Evolutionary conservation across 2,329 filamentous ascomycete genomes (phyloP).

Genomic region (Purpureocillium lavendulum): DNA sequence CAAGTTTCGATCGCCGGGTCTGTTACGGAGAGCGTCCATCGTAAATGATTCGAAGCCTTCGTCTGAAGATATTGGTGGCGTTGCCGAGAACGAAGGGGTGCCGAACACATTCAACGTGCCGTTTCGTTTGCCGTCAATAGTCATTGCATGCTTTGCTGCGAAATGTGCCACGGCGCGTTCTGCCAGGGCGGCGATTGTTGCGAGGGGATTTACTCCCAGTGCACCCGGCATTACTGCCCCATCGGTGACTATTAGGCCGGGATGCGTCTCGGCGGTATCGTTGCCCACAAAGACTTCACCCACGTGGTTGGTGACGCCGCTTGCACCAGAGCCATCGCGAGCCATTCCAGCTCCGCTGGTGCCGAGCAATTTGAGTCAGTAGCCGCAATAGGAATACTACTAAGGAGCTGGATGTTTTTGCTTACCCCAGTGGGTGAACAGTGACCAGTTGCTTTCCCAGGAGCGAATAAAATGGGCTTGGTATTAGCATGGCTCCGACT

Average conservation of each 20-base stretch:
- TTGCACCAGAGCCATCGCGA: conserved; percentile 43
- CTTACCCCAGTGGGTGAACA: conserved; percentile 52
- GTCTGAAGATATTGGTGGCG: too few relatives aligned
- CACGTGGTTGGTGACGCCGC: conserved; percentile 52
- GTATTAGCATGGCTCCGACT: conserved; percentile 52
- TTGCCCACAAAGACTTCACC: conserved; percentile 51
- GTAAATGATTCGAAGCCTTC: too few relatives aligned
- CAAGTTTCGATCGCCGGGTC: too few relatives aligned
- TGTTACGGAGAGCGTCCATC: too few relatives aligned
- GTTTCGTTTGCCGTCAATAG: conserved; percentile 37
- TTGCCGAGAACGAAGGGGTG: conserved; percentile 25
- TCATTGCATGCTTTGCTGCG: conserved; percentile 28
- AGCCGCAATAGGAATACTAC: too few relatives aligned
- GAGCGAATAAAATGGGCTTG: conserved; percentile 48
- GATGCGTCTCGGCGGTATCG: conserved; percentile 37
- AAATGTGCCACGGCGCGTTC: conserved; percentile 52
- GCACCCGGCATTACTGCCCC: conserved; percentile 53
- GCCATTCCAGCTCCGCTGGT: conserved; percentile 55
- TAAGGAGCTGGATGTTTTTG: too few relatives aligned
- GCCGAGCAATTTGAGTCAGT: not conserved
- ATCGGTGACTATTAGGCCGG: conserved; percentile 54
- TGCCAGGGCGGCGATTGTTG: conserved; percentile 61
- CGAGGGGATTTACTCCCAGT: conserved; percentile 58
- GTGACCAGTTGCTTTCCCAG: conserved; percentile 51
- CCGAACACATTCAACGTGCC: conserved; percentile 46